Conservation (phyloP, 2,329 filamentous ascomycete species). For the Ophiostoma sp. region DNA sequence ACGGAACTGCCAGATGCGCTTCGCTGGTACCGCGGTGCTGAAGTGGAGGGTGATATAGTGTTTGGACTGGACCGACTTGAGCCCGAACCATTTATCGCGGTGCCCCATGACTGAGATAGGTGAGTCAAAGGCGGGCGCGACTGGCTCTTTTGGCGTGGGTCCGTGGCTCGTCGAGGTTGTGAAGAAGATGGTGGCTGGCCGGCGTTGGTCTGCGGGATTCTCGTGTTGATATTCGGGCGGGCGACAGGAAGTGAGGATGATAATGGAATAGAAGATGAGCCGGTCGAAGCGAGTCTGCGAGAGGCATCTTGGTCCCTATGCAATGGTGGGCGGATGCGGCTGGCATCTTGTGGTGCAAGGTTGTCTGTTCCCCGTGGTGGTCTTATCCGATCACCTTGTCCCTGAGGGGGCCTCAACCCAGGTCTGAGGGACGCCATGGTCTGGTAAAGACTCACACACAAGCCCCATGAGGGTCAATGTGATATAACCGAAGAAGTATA, state of each 20-base stretch:
- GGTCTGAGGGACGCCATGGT: constrained; percentile 27
- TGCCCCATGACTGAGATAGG: constrained; percentile 47
- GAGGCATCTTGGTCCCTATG: not conserved
- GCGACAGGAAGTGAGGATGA: not conserved
- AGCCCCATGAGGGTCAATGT: constrained; percentile 15
- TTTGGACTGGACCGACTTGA: constrained; percentile 27
- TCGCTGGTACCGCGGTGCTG: not conserved
- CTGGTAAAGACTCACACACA: not conserved
- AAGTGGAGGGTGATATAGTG: constrained; percentile 33
- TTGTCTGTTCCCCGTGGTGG: constrained; percentile 4
- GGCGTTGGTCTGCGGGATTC: constrained; percentile 41
- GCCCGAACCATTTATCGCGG: constrained; percentile 36
- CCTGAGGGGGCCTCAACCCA: constrained; percentile 13
- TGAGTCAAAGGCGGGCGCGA: constrained; percentile 43
- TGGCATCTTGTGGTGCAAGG: not conserved
- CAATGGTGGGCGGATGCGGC: not conserved
- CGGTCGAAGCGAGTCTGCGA: not conserved
- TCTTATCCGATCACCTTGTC: not conserved
- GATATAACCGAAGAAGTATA: not conserved
- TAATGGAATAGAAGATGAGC: not conserved
- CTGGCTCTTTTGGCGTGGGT: constrained; percentile 24
- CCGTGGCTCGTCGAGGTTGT: constrained; percentile 24
- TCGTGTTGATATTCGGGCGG: constrained; percentile 26
- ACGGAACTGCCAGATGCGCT: not conserved
- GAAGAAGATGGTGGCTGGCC: not conserved